Base-by-base conservation (phyloP, 331 rosid genomes). In the Dryas integrifolia region DNA sequence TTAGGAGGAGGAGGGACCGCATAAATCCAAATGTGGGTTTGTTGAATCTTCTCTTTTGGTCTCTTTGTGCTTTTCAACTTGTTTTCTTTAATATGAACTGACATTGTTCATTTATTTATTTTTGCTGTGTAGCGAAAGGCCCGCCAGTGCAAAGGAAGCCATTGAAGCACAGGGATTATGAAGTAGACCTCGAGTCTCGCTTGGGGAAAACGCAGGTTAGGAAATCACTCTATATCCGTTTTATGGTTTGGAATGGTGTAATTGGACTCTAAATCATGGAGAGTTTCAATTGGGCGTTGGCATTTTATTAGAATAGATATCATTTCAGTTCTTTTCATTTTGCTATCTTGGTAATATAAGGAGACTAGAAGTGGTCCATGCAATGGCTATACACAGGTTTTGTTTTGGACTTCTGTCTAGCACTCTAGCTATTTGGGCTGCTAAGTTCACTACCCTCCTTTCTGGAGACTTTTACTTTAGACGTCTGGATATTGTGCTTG, bases 171-270 rank as follows among this genome's bases (percentile, higher is more conserved):
- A 85, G 99, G 80, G 99, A 95, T 86, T 95, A 82, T 72, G 98
- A 92, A 84, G 99, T 95, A 14, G 93, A 95, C 89, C 99, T 95
- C 5, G 88, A 92, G 66, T 95, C 99, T 45, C 90, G 93, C 77
- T 84, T 95, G 83, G 99, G 99, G 48, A 95, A 95, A 79, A 95
- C 99, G 67, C 96, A 95, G 88, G 97, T 90, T 60, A 64, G 55
- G 40, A 11, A 53, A 64, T 47, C 50, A 30, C 35, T 30, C 3
- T 30, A 30, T 30, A 1, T 30, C 35, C 8, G 0, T 14, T 50
- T 6, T 47, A 2, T 55, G 57, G 40, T 48, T 53, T 64, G 4
- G 39, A 57, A 4, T 51, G 50, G 12, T 58, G 3, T 38, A 30
- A 52, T 21, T 58, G 24, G 21, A 7, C 5, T 21, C 24, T 21